A percentile compares a stretch with the other conserved stretches of the same genome.
Conservation (phyloP, 2,329 filamentous ascomycete genomes). For the Rhinocladiella mackenziei region DNA sequence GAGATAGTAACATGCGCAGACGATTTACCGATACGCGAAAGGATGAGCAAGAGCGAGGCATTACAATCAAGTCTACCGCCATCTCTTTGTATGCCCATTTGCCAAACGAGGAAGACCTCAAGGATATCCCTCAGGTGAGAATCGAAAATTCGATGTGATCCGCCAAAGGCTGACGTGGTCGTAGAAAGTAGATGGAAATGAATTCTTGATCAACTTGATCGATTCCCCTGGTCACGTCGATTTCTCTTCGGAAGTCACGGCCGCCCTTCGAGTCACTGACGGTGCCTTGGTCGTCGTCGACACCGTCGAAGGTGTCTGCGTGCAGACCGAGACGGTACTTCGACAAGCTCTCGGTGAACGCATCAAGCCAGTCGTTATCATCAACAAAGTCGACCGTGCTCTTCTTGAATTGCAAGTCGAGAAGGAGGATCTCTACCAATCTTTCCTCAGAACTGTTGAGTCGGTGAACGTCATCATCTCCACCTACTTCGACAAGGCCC, state of each 20-base stretch:
- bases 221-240: constrained; percentile 99
- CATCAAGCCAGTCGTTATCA: constrained; percentile 99
- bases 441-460: constrained; percentile 98
- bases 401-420: constrained; percentile 97
- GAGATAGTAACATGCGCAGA: constrained; percentile 23
- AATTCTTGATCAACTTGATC: constrained; percentile 99
- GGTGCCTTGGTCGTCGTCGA: constrained; percentile 99
- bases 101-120: constrained; percentile 75
- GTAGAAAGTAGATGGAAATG: constrained; percentile 80
- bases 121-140: constrained; percentile 74
- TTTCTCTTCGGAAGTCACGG: constrained; percentile 99
- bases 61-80: constrained; percentile 99
- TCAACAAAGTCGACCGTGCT: constrained; percentile 99
- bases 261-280: constrained; percentile 98
- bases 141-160: too few relatives aligned
- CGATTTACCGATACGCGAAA: constrained; percentile 95
- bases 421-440: constrained; percentile 99
- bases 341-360: constrained; percentile 99
- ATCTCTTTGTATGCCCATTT: constrained; percentile 95
- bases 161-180: constrained; percentile 7
- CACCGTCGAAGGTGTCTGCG: constrained; percentile 99
- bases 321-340: constrained; percentile 99
- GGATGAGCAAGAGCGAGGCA: constrained; percentile 99
- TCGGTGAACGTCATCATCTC: constrained; percentile 99
- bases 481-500: constrained; percentile 94